Evolutionary conservation across 2,329 filamentous ascomycete species (phyloP).

Genomic region (Scedosporium apiospermum): DNA sequence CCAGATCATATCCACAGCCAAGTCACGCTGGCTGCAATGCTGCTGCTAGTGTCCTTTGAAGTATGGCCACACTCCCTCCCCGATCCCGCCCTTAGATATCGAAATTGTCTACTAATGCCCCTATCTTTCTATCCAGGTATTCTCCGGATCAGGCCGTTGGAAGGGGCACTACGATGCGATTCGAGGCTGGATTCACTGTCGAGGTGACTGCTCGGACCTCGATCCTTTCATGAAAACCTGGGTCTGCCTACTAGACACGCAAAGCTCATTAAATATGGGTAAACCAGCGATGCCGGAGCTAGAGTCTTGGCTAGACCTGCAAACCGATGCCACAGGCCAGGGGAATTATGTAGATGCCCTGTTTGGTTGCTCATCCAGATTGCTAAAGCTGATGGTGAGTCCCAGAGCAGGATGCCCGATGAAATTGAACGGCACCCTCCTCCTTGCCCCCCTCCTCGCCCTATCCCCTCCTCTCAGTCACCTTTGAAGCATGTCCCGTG

Average conservation of each 20-base stretch:
- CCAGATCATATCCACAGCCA: neutral
- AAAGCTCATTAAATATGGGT: constrained; percentile 5
- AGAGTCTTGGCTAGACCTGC: neutral
- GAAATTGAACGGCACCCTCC: neutral
- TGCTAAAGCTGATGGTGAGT: neutral
- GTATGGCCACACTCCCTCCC: too few relatives aligned
- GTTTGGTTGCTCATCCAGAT: neutral
- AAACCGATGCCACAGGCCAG: neutral
- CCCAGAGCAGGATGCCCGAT: too few relatives aligned
- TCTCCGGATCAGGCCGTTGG: constrained; percentile 5
- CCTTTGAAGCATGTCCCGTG: neutral
- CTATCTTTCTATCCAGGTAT: neutral
- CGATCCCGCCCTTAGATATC: too few relatives aligned
- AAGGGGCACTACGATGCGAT: constrained; percentile 5
- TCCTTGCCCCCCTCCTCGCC: neutral
- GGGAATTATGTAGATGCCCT: neutral
- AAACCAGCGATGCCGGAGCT: neutral
- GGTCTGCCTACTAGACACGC: constrained; percentile 6
- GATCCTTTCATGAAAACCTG: constrained; percentile 4
- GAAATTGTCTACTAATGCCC: too few relatives aligned
- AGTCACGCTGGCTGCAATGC: neutral
- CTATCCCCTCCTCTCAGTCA: neutral
- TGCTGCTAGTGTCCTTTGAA: neutral
- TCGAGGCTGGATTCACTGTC: constrained; percentile 4
- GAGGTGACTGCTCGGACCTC: constrained; percentile 4